Evolutionary conservation across 2,329 filamentous ascomycete species (phyloP), one percentile per base, ranked within the genome.

Genomic region (Colletotrichum caudatum): DNA sequence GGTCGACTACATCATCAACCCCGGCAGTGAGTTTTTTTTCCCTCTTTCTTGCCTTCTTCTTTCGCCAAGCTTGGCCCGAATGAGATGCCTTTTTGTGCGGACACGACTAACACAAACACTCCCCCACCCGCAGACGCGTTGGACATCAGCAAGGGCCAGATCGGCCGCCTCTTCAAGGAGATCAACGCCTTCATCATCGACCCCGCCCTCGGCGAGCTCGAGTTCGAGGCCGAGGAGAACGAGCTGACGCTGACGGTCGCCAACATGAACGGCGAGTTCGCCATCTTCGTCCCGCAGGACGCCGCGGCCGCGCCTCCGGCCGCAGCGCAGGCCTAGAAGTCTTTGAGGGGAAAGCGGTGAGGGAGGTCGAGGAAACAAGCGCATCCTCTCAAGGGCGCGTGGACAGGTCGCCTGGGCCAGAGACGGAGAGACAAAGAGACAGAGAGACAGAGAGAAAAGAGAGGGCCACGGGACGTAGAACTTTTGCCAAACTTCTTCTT

Each of bases 151-250:
- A 71, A 79, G 18, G 80, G 79, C 29, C 74, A 79, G 64, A 75
- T 83, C 44, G 82, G 79, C 51, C 78, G 78, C 35, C 77, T 84
- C 50, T 80, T 78, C 72, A 73, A 75, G 9, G 79, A 81, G 29
- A 77, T 79, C 46, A 77, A 80, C 62, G 76, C 75, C 18, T 83
- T 83, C 62, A 76, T 82, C 64, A 78, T 83, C 51, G 79, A 79
- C 41, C 73, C 75, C 8, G 77, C 75, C 23, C 63, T 83, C 0
- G 81, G 81, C 65, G 82, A 83, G 75, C 75, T 80, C n/a, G 81
- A 83, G 73, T 84, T 83, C 51, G 82, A 84, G 74, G 79, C 66
- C 1, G 82, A 83, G 2, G 82, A 84, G 73, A 82, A 82, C 57
- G 82, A 84, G 75, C 69, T 82, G 3, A 77, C 77, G 0, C 63